Evolutionary conservation across 768 basidiomycete species (phyloP).

Genomic region (Gyrodon lividus): DNA sequence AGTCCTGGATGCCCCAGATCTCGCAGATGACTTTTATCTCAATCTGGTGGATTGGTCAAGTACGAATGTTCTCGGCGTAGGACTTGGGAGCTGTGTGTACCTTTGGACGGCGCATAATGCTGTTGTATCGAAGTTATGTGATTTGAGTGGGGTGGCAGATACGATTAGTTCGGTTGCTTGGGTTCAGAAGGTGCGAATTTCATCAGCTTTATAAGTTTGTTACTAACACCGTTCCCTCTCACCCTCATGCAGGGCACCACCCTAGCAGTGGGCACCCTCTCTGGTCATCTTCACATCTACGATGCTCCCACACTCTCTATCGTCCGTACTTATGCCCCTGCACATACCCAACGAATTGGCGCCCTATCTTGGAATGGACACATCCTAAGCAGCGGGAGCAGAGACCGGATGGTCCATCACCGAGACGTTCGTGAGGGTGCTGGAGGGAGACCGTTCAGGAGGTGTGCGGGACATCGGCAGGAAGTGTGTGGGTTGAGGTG

Average conservation of each 20-base stretch:
- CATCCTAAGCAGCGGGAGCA: constrained; percentile 85
- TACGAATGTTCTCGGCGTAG: constrained; percentile 93
- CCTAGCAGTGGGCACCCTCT: constrained; percentile 90
- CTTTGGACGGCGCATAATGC: constrained; percentile 97
- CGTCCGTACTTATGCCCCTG: constrained; percentile 79
- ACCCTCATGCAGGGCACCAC: constrained; percentile 59
- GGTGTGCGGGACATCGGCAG: constrained; percentile 76
- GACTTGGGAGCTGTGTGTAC: constrained; percentile 89
- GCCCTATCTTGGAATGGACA: constrained; percentile 92
- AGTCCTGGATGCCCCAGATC: constrained; percentile 94
- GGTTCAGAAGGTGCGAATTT: constrained; percentile 65
- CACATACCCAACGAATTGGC: constrained; percentile 88
- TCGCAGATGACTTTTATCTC: constrained; percentile 98
- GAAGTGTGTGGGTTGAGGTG: constrained; percentile 97
- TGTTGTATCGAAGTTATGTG: constrained; percentile 87
- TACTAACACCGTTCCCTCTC: neutral
- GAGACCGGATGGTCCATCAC: constrained; percentile 89
- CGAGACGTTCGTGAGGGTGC: constrained; percentile 80
- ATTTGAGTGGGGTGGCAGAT: constrained; percentile 63
- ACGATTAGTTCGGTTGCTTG: constrained; percentile 87
- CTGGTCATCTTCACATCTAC: constrained; percentile 88
- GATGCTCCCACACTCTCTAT: constrained; percentile 77
- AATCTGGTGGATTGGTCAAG: constrained; percentile 98
- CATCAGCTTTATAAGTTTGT: neutral
- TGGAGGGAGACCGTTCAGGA: constrained; percentile 61